Evolutionary conservation across 1,284 basidiomycete genomes (phyloP), one percentile per base, ranked within the genome.

Genomic region (Malassezia arunalokei): DNA sequence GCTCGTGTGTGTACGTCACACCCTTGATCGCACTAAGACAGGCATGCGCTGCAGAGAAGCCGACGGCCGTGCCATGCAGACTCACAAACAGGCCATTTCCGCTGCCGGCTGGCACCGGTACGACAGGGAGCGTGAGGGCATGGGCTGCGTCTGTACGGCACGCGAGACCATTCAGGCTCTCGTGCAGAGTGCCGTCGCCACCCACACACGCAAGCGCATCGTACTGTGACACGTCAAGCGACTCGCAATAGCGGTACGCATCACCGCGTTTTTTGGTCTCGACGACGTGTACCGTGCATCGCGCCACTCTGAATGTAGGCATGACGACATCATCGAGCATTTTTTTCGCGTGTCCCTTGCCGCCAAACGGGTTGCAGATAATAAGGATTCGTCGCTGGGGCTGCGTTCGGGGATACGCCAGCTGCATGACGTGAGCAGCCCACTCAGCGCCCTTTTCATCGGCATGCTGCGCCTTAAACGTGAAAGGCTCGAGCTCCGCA

Each of bases 131-230:
- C n/a, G 12, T 8, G 42, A 96, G 80, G 0, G 88, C 90, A 41
- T 77, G 78, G 15, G 76, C 73, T 0, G 86, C 84, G 47, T 86
- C 79, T 8, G 77, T 70, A 49, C 89, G 83, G 39, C 80, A 76
- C 0, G 86, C 84, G 44, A 95, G 81, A 2, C 91, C 94, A 68
- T 98, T 96, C 66, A 94, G 69, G n/a, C 92, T 78, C 74, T 96
- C 91, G 68, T 91, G 87, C 7, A 90, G 70, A 39, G 89, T 78
- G 5, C 91, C 91, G 70, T 96, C 91, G 0, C 91, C 91, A 0
- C 87, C 90, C 20, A 92, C 81, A 7, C 82, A 76, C n/a, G 87
- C 80, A 31, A 95, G 74, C 0, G 83, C 87, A 64, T 78, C 77
- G 59, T 49, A 64, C 87, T 56, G 38, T 8, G 79, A 76, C 1